Base-by-base conservation (phyloP, 371 early-diverging fungal species). In the Mycotypha africana region DNA sequence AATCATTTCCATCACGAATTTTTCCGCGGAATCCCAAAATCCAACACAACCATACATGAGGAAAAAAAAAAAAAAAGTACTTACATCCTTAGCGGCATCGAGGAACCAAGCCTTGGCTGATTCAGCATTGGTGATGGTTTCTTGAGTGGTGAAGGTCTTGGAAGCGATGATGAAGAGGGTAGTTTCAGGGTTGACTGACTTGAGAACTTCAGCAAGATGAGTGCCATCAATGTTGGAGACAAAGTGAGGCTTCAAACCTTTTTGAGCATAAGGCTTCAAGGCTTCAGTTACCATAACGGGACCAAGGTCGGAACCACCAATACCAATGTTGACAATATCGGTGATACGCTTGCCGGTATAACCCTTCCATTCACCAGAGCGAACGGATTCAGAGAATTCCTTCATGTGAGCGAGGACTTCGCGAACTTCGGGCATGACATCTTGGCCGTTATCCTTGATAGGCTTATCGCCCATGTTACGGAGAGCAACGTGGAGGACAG, bases 241-340 rank as follows among this genome's bases (percentile, higher is more conserved):
- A 78, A 94, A 99, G 70, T 97, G 93, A 21, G 89, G 89, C 54
- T 74, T 75, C 38, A 93, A 69, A 3, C 82, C 89, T 38, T 78
- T 59, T 41, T 85, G 67, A 38, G 88, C 82, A 74, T 93, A 97
- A 24, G 85, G 88, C 78, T 93, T 89, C 58, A 99, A 75, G 8
- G 99, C 97, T 69, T 97, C 93, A 20, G 93, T 94, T 24, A 97
- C 98, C 95, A 99, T 95, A 48, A 95, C 92, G 16, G 99, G 99
- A 24, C 99, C 99, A 38, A 99, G 81, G 71, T 99, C 99, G n/a
- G 96, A 95, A 59, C 99, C 99, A 61, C 99, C 99, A 60, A 99
- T 99, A 62, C 99, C 99, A 67, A 99, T 97, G 78, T 98, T 98
- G 62, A 99, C 93, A 30, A 99, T 73, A 55, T 95, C 95, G 36